phyloP scores from a whole-genome alignment of 331 rosid genomes.

The Rhamnella rubrinervis region DNA sequence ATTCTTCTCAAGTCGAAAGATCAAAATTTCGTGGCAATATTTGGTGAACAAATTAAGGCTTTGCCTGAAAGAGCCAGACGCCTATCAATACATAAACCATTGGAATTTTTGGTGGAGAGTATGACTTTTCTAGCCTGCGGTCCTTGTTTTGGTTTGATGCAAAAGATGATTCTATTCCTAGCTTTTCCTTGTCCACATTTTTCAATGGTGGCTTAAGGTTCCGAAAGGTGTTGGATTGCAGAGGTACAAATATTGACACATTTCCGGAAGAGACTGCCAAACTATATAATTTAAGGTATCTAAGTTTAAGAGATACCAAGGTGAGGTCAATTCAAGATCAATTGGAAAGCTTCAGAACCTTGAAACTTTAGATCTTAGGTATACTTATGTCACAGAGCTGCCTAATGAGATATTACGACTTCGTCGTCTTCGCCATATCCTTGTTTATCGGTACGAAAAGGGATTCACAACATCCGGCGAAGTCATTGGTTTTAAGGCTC shows the following conservation, averaged over 20 bases:
- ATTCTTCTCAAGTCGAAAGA: too few relatives aligned
- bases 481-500: conserved; percentile 15
- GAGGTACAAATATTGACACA: neutral
- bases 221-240: conserved; percentile 17
- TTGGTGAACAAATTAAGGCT: too few relatives aligned
- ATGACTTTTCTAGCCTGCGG: conserved; percentile 2
- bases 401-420: too few relatives aligned
- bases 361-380: too few relatives aligned
- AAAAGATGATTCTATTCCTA: too few relatives aligned
- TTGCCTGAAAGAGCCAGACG: conserved; percentile 8
- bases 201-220: neutral
- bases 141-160: conserved; percentile 7
- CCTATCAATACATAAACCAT: neutral
- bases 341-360: too few relatives aligned
- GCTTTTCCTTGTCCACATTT: neutral
- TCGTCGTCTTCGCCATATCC: too few relatives aligned
- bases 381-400: too few relatives aligned
- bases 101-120: neutral
- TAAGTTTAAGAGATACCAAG: too few relatives aligned
- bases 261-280: conserved; percentile 5
- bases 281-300: neutral
- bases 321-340: too few relatives aligned
- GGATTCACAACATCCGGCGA: neutral
- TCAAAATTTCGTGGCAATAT: too few relatives aligned
- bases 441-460: neutral